Evolutionary conservation across 257 asterid genomes (phyloP), one percentile per base, ranked within the genome.

Genomic region (Solanum pennellii): DNA sequence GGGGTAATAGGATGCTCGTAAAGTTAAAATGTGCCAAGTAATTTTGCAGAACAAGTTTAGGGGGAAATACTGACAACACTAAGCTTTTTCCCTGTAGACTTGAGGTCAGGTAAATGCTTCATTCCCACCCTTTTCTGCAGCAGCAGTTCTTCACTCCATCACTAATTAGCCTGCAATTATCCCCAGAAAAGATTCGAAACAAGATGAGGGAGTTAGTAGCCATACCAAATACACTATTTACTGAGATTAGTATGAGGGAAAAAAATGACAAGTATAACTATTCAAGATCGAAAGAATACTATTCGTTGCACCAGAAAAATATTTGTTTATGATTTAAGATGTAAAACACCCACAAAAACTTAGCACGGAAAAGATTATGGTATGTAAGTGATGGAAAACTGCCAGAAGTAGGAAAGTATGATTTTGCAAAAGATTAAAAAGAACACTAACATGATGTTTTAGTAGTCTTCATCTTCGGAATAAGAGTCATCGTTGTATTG

Each of bases 381-480:
- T 72, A 25, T 27, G 27, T 3, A 25, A 27, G 44, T 16, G 27
- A 45, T 16, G 66, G 6, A 80, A 27, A 80, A 80, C 66, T 45
- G 66, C 16, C 60, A 79, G 27, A 27, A 45, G 41, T 47, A 27
- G 84, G 84, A 15, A 79, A 79, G 84, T 47, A 77, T 5, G 60
- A 12, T 44, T 77, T 25, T 47, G 44, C 65, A 80, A 9, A 45
- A 47, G 42, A 80, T 9, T 27, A 25, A 9, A 45, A 44, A 29
- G 68, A 47, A 80, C 41, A 80, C 84, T 80, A 8, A 47, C 84
- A 69, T 44, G 88, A 49, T 68, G 41, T 5, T 23, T 89, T 76
- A 93, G 77, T 87, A 91, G 79, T 93, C 96, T 59, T 96, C 96
- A 5, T 92, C 96, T 23, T 94, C 95, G 9, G 94, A 90, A 87